phyloP scores from a whole-genome alignment of 768 basidiomycete species.

The Tricholoma sp. region DNA sequence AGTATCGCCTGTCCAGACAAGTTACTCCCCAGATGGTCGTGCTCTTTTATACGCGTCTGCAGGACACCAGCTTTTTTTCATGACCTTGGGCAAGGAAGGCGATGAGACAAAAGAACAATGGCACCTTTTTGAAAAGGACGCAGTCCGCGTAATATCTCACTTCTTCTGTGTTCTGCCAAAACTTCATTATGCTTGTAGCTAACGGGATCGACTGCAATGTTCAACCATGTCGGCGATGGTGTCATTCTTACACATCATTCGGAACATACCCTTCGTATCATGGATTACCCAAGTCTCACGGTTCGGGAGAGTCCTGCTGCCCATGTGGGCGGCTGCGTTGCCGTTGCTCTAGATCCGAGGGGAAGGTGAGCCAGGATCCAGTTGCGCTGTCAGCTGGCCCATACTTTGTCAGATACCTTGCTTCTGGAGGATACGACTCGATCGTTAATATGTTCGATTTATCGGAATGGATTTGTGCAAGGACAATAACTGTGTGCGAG shows the following conservation, averaged over 20 bases:
- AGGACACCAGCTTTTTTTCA: constrained; percentile 54
- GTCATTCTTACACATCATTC: constrained; percentile 61
- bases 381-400: background rate
- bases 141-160: constrained; percentile 26
- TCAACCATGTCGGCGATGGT: constrained; percentile 72
- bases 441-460: constrained; percentile 81
- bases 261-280: constrained; percentile 60
- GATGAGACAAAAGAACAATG: constrained; percentile 47
- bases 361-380: constrained; percentile 44
- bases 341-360: constrained; percentile 75
- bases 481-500: constrained; percentile 80
- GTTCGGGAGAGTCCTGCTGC: constrained; percentile 61
- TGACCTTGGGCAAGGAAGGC: constrained; percentile 49
- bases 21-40: constrained; percentile 70
- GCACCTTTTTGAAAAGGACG: constrained; percentile 45
- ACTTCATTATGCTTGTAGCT: constrained; percentile 24
- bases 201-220: constrained; percentile 62
- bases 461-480: constrained; percentile 74
- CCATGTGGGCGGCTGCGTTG: constrained; percentile 77
- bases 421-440: constrained; percentile 76
- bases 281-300: constrained; percentile 62
- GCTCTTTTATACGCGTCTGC: constrained; percentile 59
- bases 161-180: background rate
- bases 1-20: constrained; percentile 57
- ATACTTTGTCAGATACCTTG: constrained; percentile 52